Base-by-base conservation (phyloP, 257 asterid species). In the Verbascum thapsus region DNA sequence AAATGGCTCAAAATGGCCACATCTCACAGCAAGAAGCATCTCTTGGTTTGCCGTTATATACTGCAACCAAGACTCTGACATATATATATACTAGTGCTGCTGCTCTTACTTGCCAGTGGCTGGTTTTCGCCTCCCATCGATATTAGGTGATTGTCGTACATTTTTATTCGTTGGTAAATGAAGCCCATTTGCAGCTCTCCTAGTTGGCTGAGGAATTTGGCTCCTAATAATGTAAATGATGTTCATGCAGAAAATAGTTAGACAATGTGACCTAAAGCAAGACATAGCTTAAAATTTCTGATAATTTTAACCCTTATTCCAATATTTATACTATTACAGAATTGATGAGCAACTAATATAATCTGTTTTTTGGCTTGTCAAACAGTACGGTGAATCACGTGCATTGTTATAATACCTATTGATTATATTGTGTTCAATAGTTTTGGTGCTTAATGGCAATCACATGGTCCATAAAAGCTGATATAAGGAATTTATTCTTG, bases 131-230 rank as follows among this genome's bases (percentile, higher is more conserved):
- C 75, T 79, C 59, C 72, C 82, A 1, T 62, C 85, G 5, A 52
- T 54, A 19, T 82, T 71, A 69, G 70, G 50, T 6, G 80, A 67
- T 63, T 74, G 87, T 17, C 79, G 66, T 38, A 72, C 83, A 0
- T 26, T 48, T 76, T 79, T 85, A 37, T 69, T 37, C 65, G 72
- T 23, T 1, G 82, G 64, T 40, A 82, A 67, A 22, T 41, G 42
- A 45, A 42, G 43, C 68, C 87, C 85, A 52, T 39, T 80, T 19
- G 84, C 70, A 41, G 45, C 80, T 53, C 78, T 84, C 76, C 79
- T 83, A 45, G 77, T 26, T 44, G 91, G 83, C 61, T 85, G 72
- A 17, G 92, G 96, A 66, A 80, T 82, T 44, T 60, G 72, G 69
- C 94, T 88, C 94, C 98, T 91, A n/a, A 10, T 11, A 50, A 17